A percentile compares a stretch with the other conserved stretches of the same genome.
Conservation (phyloP, 345 rosid genomes). For the Camelina laxa region DNA sequence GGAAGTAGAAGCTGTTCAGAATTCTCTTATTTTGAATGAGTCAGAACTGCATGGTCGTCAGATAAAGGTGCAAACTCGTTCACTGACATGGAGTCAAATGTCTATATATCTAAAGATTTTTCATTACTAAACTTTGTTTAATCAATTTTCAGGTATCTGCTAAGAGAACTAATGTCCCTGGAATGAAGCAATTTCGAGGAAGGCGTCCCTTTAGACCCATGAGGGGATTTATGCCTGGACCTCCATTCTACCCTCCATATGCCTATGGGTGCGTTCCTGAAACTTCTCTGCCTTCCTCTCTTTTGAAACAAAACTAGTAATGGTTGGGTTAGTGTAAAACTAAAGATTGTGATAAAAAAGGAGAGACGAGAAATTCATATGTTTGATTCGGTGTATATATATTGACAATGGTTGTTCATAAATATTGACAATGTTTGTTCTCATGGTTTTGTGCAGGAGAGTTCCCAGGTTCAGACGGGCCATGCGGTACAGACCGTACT, state of each 20-base stretch:
- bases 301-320: neutral
- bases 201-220: conserved; percentile 84
- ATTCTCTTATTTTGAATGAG: conserved; percentile 91
- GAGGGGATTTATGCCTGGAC: conserved; percentile 79
- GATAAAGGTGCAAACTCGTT: conserved; percentile 64
- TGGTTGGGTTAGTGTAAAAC: neutral
- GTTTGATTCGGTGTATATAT: neutral
- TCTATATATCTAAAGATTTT: neutral
- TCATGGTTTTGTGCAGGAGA: conserved; percentile 65
- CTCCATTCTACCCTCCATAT: conserved; percentile 67
- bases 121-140: neutral
- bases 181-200: conserved; percentile 94
- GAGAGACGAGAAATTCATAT: neutral
- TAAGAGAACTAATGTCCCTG: conserved; percentile 94
- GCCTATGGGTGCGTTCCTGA: conserved; percentile 71
- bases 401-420: neutral
- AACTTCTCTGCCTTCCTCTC: conserved; percentile 10
- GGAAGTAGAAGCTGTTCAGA: conserved; percentile 91
- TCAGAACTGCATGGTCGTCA: conserved; percentile 97
- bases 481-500: conserved; percentile 90
- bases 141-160: conserved; percentile 77
- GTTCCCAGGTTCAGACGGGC: conserved; percentile 95
- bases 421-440: neutral
- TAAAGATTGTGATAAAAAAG: neutral
- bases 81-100: neutral